Evolutionary conservation across 164 flowering plant species (phyloP).

Genomic region (Vitis rotundifolia): DNA sequence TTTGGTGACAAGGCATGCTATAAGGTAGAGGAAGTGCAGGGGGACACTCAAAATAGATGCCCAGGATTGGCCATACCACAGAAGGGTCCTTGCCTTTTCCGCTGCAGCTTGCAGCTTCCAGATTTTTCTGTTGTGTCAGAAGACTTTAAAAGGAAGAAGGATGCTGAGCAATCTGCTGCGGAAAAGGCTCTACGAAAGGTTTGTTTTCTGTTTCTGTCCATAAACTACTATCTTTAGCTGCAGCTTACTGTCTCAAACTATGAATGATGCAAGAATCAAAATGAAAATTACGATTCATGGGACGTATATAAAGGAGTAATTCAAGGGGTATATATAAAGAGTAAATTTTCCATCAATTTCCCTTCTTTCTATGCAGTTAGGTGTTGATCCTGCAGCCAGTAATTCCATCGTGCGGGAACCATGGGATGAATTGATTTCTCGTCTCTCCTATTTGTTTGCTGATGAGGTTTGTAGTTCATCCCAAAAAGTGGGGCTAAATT

Average conservation of each 20-base stretch:
- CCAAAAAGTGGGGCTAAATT: not conserved
- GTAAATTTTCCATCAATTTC: not conserved
- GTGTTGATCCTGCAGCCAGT: slow-evolving; percentile 38
- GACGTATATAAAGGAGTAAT: too few species aligned
- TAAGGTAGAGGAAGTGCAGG: slow-evolving; percentile 68
- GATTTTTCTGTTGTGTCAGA: slow-evolving; percentile 68
- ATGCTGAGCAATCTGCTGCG: slow-evolving; percentile 97
- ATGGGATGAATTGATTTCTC: slow-evolving; percentile 58
- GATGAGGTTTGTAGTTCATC: slow-evolving; percentile 58
- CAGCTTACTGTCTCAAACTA: not conserved
- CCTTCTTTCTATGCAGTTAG: slow-evolving; percentile 50
- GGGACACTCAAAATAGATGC: slow-evolving; percentile 54
- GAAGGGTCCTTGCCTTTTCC: slow-evolving; percentile 62
- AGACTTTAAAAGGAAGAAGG: slow-evolving; percentile 67
- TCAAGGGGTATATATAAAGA: too few species aligned
- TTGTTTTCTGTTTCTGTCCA: slow-evolving; percentile 5
- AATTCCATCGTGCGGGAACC: slow-evolving; percentile 47
- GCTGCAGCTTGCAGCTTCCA: slow-evolving; percentile 86
- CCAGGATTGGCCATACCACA: slow-evolving; percentile 76
- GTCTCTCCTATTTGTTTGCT: slow-evolving; percentile 67
- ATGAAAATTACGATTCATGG: too few species aligned
- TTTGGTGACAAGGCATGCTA: slow-evolving; percentile 71
- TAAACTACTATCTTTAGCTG: not conserved
- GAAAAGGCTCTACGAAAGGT: slow-evolving; percentile 83
- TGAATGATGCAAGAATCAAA: too few species aligned